These are phyloP conservation scores for Phaffia rhodozyma DNA, from an alignment of 1,284 basidiomycete species.

Conservation along the genomic window DNA sequence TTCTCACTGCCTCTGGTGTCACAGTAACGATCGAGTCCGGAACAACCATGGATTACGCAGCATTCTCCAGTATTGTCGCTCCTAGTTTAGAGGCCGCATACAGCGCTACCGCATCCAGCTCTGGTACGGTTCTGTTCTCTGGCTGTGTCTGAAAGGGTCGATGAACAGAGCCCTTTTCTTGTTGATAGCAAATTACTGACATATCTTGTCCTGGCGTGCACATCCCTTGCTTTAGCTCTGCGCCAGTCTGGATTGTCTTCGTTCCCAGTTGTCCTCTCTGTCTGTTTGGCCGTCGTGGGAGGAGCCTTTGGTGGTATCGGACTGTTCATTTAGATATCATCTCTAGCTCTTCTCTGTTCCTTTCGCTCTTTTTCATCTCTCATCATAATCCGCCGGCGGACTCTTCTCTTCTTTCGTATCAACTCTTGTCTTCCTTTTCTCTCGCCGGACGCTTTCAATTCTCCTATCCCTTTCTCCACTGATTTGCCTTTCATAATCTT, in stretches of 20 bases:
- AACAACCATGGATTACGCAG: constrained; percentile 6
- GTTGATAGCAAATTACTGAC: background rate
- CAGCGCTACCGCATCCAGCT: constrained; percentile 8
- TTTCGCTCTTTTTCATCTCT: background rate
- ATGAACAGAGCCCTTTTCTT: background rate
- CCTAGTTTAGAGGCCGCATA: constrained; percentile 6
- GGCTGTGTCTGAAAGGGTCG: background rate
- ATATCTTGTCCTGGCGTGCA: background rate
- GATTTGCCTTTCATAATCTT: too few species aligned
- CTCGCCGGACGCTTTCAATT: too few species aligned
- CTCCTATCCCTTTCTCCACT: too few species aligned
- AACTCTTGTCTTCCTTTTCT: background rate
- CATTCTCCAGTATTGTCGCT: constrained; percentile 2
- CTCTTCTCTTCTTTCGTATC: background rate
- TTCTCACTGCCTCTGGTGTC: background rate
- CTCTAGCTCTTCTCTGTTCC: background rate
- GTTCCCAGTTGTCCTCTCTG: background rate
- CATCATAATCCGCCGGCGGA: background rate
- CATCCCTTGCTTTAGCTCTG: background rate
- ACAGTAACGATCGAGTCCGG: constrained; percentile 1
- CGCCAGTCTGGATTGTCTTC: background rate
- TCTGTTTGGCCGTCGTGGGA: constrained; percentile 9
- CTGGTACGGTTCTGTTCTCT: background rate
- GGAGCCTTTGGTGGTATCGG: constrained; percentile 7
- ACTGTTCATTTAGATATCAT: constrained; percentile 1